A percentile compares a stretch with the other conserved stretches of the same genome.
These are phyloP conservation scores for Claviceps fusiformis DNA, from an alignment of 2,329 filamentous ascomycete species.

Conservation along the genomic window DNA sequence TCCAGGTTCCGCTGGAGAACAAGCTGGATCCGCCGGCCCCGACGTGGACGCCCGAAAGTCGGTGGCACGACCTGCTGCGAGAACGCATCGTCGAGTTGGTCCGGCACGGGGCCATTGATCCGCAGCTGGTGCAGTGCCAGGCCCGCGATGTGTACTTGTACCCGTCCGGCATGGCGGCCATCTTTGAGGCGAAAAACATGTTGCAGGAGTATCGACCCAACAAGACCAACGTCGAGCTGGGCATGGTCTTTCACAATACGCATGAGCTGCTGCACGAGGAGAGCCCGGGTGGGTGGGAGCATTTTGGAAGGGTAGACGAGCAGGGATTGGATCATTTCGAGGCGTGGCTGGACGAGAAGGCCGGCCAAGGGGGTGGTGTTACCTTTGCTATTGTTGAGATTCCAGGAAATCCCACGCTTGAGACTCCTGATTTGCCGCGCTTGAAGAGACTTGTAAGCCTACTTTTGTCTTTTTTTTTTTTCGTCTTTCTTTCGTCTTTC, in stretches of 20 bases:
- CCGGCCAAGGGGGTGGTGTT: slow-evolving; percentile 23
- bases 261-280: slow-evolving; percentile 34
- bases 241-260: slow-evolving; percentile 38
- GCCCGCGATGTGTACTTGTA: slow-evolving; percentile 29
- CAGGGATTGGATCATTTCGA: slow-evolving; percentile 31
- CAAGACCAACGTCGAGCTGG: slow-evolving; percentile 28
- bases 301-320: slow-evolving; percentile 31
- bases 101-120: slow-evolving; percentile 24
- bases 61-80: slow-evolving; percentile 24
- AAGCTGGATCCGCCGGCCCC: slow-evolving; percentile 15
- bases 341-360: slow-evolving; percentile 26
- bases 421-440: slow-evolving; percentile 19
- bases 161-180: slow-evolving; percentile 39
- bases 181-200: slow-evolving; percentile 28
- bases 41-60: slow-evolving; percentile 24
- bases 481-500: too few species aligned
- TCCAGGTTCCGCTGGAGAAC: slow-evolving; percentile 18
- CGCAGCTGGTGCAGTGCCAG: slow-evolving; percentile 12
- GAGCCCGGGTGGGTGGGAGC: slow-evolving; percentile 28
- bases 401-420: slow-evolving; percentile 23
- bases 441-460: slow-evolving; percentile 22
- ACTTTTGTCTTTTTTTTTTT: too few species aligned
- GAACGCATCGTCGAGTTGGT: slow-evolving; percentile 28
- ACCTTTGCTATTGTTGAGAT: slow-evolving; percentile 35
- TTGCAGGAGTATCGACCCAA: slow-evolving; percentile 21